Conservation (phyloP, 495 filamentous ascomycete species). For the Thermothielavioides terrestris region DNA sequence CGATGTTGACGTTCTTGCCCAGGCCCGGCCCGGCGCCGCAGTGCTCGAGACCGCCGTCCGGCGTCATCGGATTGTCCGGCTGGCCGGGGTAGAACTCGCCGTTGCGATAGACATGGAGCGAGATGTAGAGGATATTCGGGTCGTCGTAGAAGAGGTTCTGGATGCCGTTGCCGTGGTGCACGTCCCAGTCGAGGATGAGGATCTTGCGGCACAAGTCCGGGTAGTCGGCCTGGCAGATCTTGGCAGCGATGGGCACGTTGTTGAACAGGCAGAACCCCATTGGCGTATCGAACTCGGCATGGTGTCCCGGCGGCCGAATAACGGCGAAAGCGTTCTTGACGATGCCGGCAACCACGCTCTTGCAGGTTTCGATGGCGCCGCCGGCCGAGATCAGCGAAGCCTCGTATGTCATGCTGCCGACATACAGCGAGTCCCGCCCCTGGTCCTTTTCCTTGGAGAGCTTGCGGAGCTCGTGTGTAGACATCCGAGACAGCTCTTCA, state of each 20-base stretch:
- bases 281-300: slow-evolving; percentile 73
- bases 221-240: slow-evolving; percentile 67
- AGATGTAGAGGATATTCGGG: slow-evolving; percentile 93
- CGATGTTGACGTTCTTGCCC: slow-evolving; percentile 92
- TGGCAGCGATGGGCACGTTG: slow-evolving; percentile 86
- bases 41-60: slow-evolving; percentile 63
- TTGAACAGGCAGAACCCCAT: slow-evolving; percentile 98
- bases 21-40: slow-evolving; percentile 65
- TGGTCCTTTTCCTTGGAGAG: slow-evolving; percentile 49
- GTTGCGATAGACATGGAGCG: slow-evolving; percentile 78
- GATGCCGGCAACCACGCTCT: slow-evolving; percentile 64
- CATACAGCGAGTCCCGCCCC: slow-evolving; percentile 77
- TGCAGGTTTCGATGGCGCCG: slow-evolving; percentile 89
- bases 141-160: slow-evolving; percentile 93
- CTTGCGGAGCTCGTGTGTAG: slow-evolving; percentile 53
- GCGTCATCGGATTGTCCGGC: slow-evolving; percentile 47
- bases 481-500: slow-evolving; percentile 42
- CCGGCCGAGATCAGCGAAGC: slow-evolving; percentile 80
- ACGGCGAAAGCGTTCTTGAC: slow-evolving; percentile 94
- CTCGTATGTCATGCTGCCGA: slow-evolving; percentile 71
- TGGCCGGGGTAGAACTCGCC: slow-evolving; percentile 81
- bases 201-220: slow-evolving; percentile 76
- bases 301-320: slow-evolving; percentile 89
- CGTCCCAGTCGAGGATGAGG: slow-evolving; percentile 91
- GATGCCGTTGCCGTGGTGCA: slow-evolving; percentile 85